These are phyloP conservation scores for Hypericum perforatum DNA, from an alignment of 345 rosid genomes.

Conservation along the genomic window DNA sequence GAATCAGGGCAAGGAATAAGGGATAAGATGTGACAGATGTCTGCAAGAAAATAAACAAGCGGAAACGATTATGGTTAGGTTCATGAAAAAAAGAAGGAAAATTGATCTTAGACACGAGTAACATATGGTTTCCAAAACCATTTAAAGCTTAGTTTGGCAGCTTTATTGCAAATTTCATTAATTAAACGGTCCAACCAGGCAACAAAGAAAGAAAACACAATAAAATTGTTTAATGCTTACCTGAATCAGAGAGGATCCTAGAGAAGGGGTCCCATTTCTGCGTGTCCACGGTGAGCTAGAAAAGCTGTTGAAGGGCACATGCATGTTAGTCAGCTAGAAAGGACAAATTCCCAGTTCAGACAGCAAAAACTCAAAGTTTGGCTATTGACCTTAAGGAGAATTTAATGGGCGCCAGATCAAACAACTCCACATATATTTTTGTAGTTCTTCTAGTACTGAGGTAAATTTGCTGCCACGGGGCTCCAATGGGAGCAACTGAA, in stretches of 20 bases:
- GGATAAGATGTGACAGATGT: no score
- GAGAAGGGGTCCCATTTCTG: conserved; percentile 57
- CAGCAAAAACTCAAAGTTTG: background rate
- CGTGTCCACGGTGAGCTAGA: conserved; percentile 92
- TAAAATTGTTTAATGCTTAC: conserved; percentile 31
- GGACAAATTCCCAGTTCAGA: background rate
- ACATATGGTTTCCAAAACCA: no score
- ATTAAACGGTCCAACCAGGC: background rate
- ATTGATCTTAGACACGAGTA: no score
- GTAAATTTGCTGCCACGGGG: conserved; percentile 87
- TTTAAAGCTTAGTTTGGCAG: no score
- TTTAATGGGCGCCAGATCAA: conserved; percentile 65
- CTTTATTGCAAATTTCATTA: no score
- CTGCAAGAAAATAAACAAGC: no score
- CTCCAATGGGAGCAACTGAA: conserved; percentile 77
- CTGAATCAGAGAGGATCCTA: conserved; percentile 79
- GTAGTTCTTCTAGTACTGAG: conserved; percentile 69
- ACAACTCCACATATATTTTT: conserved; percentile 77
- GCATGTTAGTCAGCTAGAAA: conserved; percentile 14
- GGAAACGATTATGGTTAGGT: no score
- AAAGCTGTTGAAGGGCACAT: conserved; percentile 48
- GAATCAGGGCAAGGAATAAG: background rate
- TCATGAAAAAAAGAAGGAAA: no score
- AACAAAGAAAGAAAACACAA: background rate
- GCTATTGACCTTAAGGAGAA: conserved; percentile 59